Evolutionary conservation across 2,329 filamentous ascomycete species (phyloP), one percentile per base, ranked within the genome.

Genomic region (Diaporthe sp.): DNA sequence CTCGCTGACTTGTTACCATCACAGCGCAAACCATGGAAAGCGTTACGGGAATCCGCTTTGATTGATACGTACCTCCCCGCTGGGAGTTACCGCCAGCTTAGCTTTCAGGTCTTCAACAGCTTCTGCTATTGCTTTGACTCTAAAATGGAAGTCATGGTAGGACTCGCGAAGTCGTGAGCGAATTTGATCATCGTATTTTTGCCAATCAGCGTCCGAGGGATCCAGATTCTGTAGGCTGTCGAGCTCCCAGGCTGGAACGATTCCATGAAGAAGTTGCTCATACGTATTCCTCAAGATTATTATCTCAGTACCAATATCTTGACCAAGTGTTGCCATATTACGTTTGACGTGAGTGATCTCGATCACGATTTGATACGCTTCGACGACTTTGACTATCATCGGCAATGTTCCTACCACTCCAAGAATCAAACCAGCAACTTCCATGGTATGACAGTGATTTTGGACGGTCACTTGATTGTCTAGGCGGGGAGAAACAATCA

Each of bases 381-480:
- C 10, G 40, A 61, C n/a, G 25, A 61, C n/a, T 17, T 61, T 28
- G 10, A 40, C 9, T 42, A 61, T 42, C 13, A 42, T n/a, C 7
- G 58, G 58, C n/a, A 61, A 28, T 22, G 40, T 19, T 22, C 58
- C 58, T 13, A 61, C 58, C n/a, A 61, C 58, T 13, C 58, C 58
- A 25, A 61, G 17, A 0, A 61, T n/a, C 4, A 61, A 4, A 4
- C 58, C 58, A 42, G 58, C 58, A 3, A 61, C 19, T 61, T 61
- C 35, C 58, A 61, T 61, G 47, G 47, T 52, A 52, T 22, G 6
- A 22, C 47, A 5, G n/a, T 52, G n/a, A 12, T 5, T 6, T n/a
- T 25, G 22, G 47, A 10, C 13, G 47, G n/a, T 7, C 25, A 25
- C 7, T 25, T 52, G 47, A 5, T 52, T 52, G 3, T 25, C 10